Evolutionary conservation across 192 early-diverging fungal genomes (phyloP).

Genomic region (Coemansia sp.): DNA sequence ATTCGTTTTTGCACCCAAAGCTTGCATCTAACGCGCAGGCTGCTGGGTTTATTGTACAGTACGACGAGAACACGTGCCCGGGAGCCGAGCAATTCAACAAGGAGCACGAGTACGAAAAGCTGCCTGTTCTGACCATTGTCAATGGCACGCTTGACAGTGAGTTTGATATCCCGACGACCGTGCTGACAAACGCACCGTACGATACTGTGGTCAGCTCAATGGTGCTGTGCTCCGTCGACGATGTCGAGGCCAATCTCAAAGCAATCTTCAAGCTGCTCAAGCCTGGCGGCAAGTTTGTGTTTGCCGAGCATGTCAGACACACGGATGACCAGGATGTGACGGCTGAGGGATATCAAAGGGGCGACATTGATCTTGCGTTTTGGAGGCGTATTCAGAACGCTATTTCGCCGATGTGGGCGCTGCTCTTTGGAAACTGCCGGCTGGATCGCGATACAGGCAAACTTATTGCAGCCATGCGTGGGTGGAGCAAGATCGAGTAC

Average conservation of each 20-base stretch:
- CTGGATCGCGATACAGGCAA: conserved; percentile 24
- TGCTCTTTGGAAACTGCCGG: conserved; percentile 28
- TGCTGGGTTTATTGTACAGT: conserved; percentile 23
- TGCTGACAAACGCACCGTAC: conserved; percentile 28
- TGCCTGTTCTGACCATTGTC: conserved; percentile 29
- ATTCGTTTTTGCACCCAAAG: conserved; percentile 11
- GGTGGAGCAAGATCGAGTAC: conserved; percentile 25
- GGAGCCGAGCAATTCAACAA: conserved; percentile 3
- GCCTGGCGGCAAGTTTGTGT: conserved; percentile 36
- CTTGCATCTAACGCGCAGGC: conserved; percentile 17
- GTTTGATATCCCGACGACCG: conserved; percentile 12
- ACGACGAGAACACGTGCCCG: conserved; percentile 24
- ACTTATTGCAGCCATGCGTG: conserved; percentile 12
- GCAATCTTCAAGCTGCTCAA: conserved; percentile 21
- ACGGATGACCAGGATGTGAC: conserved; percentile 14
- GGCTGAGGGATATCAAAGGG: conserved; percentile 3
- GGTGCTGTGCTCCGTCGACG: conserved; percentile 36
- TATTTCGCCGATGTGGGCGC: conserved; percentile 13
- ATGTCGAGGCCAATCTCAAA: conserved; percentile 22
- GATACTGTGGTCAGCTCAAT: conserved; percentile 32
- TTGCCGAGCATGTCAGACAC: conserved; percentile 44
- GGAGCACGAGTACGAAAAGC: too few relatives aligned
- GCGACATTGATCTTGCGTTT: not conserved
- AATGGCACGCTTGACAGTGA: conserved; percentile 35
- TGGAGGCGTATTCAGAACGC: conserved; percentile 23